Evolutionary conservation across 345 rosid genomes (phyloP).

Genomic region (Draba incana): DNA sequence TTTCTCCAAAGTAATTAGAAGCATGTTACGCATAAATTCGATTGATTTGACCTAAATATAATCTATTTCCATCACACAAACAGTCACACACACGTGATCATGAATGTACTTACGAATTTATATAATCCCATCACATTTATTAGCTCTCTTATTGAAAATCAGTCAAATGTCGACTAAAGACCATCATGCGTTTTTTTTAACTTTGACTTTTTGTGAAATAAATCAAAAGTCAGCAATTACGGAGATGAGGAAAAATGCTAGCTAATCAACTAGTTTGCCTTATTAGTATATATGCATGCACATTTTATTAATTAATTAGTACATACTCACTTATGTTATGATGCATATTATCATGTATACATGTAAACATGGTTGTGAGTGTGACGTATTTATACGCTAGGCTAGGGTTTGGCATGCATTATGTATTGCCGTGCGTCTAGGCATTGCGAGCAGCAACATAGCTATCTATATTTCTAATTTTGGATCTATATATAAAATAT

Average conservation of each 20-base stretch:
- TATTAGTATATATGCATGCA: neutral
- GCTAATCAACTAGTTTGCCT: conserved; percentile 18
- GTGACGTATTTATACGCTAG: conserved; percentile 26
- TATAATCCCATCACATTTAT: conserved; percentile 25
- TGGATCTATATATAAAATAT: conserved; percentile 2
- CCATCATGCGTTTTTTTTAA: conserved; percentile 10
- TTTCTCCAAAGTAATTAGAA: neutral
- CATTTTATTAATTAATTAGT: neutral
- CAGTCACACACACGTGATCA: conserved; percentile 26
- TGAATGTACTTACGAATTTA: conserved; percentile 28
- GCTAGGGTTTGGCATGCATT: conserved; percentile 46
- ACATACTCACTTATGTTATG: neutral
- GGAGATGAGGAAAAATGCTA: conserved; percentile 27
- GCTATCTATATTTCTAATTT: neutral
- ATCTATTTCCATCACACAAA: neutral
- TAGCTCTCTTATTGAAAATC: conserved; percentile 21
- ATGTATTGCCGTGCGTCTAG: conserved; percentile 32
- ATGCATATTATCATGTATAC: no score
- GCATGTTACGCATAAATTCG: neutral
- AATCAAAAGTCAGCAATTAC: conserved; percentile 40
- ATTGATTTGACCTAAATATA: conserved; percentile 11
- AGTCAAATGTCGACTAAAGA: conserved; percentile 18
- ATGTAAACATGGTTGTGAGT: neutral
- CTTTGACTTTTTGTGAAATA: neutral
- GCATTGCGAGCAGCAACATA: conserved; percentile 20